Percentiles rank a stretch among this genome's conserved stretches.
Conservation (phyloP, 805 yeast genomes). For the Cyberlindnera xishuangbannaensis region DNA sequence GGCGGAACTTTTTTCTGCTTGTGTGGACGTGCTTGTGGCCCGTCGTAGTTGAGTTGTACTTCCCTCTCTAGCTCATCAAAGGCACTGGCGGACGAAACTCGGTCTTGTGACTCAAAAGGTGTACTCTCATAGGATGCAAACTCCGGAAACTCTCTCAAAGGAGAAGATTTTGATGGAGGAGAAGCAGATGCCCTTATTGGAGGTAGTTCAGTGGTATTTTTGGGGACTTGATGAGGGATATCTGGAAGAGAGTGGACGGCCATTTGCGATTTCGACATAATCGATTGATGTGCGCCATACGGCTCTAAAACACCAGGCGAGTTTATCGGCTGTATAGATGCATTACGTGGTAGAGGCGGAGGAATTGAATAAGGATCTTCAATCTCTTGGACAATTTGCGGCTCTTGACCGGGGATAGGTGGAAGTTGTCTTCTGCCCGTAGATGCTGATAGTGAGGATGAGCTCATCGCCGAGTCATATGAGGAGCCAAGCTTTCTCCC, state of each 20-base stretch:
- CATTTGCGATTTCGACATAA: slow-evolving; percentile 7
- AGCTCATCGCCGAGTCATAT: slow-evolving; percentile 4
- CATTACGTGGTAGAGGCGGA: slow-evolving; percentile 20
- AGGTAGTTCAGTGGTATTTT: background rate
- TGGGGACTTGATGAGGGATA: slow-evolving; percentile 15
- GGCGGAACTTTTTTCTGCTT: slow-evolving; percentile 14
- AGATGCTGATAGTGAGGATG: slow-evolving; percentile 4
- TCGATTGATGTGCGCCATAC: slow-evolving; percentile 1
- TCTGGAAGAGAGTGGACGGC: slow-evolving; percentile 22
- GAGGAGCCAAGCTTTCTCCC: slow-evolving; percentile 3
- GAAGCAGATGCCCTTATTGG: background rate
- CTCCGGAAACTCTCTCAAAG: slow-evolving; percentile 4
- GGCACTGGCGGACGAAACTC: slow-evolving; percentile 15
- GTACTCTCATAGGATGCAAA: slow-evolving; percentile 1
- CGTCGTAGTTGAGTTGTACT: slow-evolving; percentile 26
- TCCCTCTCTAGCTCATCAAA: slow-evolving; percentile 31
- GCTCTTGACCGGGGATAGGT: slow-evolving; percentile 23
- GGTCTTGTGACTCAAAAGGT: slow-evolving; percentile 5
- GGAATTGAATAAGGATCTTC: slow-evolving; percentile 13
- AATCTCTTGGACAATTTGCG: background rate
- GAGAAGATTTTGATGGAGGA: background rate
- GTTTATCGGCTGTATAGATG: slow-evolving; percentile 1
- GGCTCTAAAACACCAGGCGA: slow-evolving; percentile 1
- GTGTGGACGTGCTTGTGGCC: slow-evolving; percentile 6
- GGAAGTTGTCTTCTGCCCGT: slow-evolving; percentile 23